Evolutionary conservation across 2,329 filamentous ascomycete species (phyloP).

Genomic region (Coniochaeta sp.): DNA sequence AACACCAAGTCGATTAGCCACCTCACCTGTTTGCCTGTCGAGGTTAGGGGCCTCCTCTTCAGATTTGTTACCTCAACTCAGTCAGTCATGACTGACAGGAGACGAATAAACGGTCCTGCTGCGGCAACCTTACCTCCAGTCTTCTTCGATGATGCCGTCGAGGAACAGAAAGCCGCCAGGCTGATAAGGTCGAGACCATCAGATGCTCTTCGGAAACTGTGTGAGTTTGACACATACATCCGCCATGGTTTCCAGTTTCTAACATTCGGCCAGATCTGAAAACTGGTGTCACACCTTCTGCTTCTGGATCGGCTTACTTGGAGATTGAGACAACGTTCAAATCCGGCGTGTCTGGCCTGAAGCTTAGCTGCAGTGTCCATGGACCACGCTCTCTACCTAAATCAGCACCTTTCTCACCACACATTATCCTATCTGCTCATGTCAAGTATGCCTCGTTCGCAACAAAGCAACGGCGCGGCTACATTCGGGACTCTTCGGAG

Average conservation of each 20-base stretch:
- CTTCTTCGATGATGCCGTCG: slow-evolving; percentile 37
- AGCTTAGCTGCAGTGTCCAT: slow-evolving; percentile 88
- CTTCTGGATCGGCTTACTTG: slow-evolving; percentile 85
- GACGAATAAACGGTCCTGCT: slow-evolving; percentile 81
- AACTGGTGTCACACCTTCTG: slow-evolving; percentile 86
- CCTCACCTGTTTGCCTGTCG: background rate
- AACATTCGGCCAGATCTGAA: slow-evolving; percentile 58
- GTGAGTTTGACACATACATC: slow-evolving; percentile 43
- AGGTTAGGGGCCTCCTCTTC: background rate
- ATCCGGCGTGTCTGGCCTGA: slow-evolving; percentile 52
- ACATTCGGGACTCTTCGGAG: slow-evolving; percentile 78
- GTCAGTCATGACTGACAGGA: slow-evolving; percentile 65
- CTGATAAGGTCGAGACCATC: slow-evolving; percentile 49
- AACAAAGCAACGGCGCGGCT: slow-evolving; percentile 71
- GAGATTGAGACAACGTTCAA: slow-evolving; percentile 49
- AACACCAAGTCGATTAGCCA: background rate
- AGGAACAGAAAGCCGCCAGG: slow-evolving; percentile 34
- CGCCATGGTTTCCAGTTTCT: slow-evolving; percentile 3
- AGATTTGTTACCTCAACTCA: background rate
- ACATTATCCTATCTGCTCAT: slow-evolving; percentile 84
- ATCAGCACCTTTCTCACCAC: slow-evolving; percentile 85
- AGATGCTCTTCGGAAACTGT: slow-evolving; percentile 76
- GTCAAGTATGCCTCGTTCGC: slow-evolving; percentile 97
- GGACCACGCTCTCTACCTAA: slow-evolving; percentile 85
- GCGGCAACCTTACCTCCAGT: slow-evolving; percentile 69